Evolutionary conservation across 179 eudicot species (phyloP).

Genomic region (Heliamphora ciliata): DNA sequence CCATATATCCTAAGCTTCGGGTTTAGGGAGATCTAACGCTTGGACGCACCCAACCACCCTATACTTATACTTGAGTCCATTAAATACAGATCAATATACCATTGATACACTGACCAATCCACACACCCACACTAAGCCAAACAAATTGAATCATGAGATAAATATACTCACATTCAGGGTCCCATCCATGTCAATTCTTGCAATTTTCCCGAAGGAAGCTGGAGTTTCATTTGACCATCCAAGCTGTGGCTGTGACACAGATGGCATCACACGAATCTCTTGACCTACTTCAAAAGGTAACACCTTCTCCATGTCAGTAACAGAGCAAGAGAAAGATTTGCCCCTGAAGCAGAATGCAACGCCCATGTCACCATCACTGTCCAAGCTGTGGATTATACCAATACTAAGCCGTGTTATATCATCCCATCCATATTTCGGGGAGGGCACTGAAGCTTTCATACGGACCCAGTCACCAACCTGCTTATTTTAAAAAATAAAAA

Average conservation of each 20-base stretch:
- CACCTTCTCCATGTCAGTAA: conserved; percentile 87
- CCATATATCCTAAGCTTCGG: no score
- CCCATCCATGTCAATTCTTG: conserved; percentile 89
- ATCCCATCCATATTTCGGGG: conserved; percentile 98
- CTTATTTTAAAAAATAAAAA: neutral
- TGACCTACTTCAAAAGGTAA: conserved; percentile 84
- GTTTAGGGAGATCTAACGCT: no score
- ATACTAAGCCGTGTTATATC: conserved; percentile 67
- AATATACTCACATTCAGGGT: conserved; percentile 61
- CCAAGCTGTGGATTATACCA: conserved; percentile 81
- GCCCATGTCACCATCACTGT: conserved; percentile 87
- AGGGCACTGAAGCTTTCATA: conserved; percentile 74
- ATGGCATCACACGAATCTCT: conserved; percentile 69
- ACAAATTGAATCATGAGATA: conserved; percentile 2
- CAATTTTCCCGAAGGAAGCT: conserved; percentile 73
- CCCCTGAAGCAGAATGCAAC: conserved; percentile 86
- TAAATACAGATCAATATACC: neutral
- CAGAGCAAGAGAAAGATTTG: conserved; percentile 74
- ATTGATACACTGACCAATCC: neutral
- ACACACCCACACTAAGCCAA: conserved; percentile 3
- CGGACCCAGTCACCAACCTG: conserved; percentile 93
- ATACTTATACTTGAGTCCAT: no score
- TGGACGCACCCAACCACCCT: no score
- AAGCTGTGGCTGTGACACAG: conserved; percentile 69
- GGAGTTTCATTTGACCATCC: conserved; percentile 92